Evolutionary conservation across 1,284 basidiomycete genomes (phyloP).

Genomic region (Uromyces viciae-fabae): DNA sequence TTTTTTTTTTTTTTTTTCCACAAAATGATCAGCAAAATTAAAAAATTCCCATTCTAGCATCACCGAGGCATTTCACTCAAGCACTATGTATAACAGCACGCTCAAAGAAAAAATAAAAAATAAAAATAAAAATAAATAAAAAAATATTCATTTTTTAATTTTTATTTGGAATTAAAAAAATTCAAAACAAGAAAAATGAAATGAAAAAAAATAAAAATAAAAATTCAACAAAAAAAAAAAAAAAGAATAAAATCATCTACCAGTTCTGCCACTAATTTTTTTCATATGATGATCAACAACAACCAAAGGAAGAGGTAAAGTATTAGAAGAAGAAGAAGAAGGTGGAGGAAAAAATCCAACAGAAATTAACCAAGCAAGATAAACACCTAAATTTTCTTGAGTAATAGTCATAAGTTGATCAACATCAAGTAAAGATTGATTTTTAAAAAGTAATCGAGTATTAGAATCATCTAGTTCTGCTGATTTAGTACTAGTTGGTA

Average conservation of each 20-base stretch:
- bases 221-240: background rate
- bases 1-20: no score
- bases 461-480: constrained; percentile 86
- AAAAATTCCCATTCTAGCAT: no score
- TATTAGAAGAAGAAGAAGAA: background rate
- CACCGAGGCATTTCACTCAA: no score
- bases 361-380: constrained; percentile 88
- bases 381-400: constrained; percentile 70
- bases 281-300: constrained; percentile 30
- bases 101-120: background rate
- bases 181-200: background rate
- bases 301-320: background rate
- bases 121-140: background rate
- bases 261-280: constrained; percentile 33
- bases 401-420: constrained; percentile 58
- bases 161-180: background rate
- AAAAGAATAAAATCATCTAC: constrained; percentile 17
- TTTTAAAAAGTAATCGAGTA: constrained; percentile 65
- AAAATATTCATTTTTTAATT: background rate
- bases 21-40: no score
- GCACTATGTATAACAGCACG: background rate
- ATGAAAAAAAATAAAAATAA: background rate
- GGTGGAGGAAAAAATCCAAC: constrained; percentile 80
- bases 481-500: constrained; percentile 92
- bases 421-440: constrained; percentile 43